Conservation (phyloP, 306 rosid genomes). For the Castanospermum australe region DNA sequence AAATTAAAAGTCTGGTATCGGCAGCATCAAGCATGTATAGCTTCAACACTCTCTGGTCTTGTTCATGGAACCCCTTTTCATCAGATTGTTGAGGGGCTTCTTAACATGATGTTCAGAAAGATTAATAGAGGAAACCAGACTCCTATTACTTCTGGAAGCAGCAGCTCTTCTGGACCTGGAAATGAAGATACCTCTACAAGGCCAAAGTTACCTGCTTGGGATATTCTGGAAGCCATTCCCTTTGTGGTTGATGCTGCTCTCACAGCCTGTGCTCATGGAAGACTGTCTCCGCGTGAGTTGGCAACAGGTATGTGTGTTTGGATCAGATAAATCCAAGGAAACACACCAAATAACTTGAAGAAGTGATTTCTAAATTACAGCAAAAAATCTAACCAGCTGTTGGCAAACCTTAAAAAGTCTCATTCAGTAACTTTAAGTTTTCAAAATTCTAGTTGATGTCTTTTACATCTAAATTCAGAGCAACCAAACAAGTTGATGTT, state of each 20-base stretch:
- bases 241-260: slow-evolving; percentile 97
- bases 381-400: slow-evolving; percentile 13
- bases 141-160: slow-evolving; percentile 79
- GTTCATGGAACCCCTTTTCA: slow-evolving; percentile 95
- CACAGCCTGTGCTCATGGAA: slow-evolving; percentile 96
- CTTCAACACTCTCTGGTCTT: slow-evolving; percentile 94
- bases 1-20: slow-evolving; percentile 90
- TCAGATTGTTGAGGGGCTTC: slow-evolving; percentile 93
- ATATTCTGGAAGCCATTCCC: slow-evolving; percentile 91
- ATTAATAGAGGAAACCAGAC: slow-evolving; percentile 67
- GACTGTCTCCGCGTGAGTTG: slow-evolving; percentile 91
- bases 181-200: slow-evolving; percentile 63
- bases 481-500: slow-evolving; percentile 10
- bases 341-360: slow-evolving; percentile 9
- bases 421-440: neutral
- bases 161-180: slow-evolving; percentile 88
- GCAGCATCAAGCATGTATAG: slow-evolving; percentile 97
- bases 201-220: slow-evolving; percentile 98
- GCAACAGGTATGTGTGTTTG: slow-evolving; percentile 69
- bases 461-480: slow-evolving; percentile 18
- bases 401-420: slow-evolving; percentile 3
- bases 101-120: slow-evolving; percentile 84
- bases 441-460: neutral
- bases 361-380: neutral
- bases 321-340: neutral